phyloP scores from a whole-genome alignment of 345 rosid genomes.

The Arabidopsis arenosa region DNA sequence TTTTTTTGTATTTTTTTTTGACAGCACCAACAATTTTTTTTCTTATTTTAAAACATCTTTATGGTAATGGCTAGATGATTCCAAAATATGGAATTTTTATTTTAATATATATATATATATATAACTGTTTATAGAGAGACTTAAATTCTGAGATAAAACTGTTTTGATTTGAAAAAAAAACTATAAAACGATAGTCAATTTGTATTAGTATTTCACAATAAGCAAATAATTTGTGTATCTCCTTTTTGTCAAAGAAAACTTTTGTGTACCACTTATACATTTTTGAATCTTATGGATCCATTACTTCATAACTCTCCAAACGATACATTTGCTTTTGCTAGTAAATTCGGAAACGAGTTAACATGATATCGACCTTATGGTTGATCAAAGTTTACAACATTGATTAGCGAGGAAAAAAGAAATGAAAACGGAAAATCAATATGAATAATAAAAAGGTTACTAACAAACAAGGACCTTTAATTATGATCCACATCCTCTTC shows the following conservation, averaged over 20 bases:
- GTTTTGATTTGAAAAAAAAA: background rate
- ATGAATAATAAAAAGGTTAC: background rate
- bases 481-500: background rate
- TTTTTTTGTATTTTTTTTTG: too few species aligned
- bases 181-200: background rate
- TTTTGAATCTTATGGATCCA: background rate
- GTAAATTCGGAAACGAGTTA: too few species aligned
- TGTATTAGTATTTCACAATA: background rate
- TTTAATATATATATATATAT: background rate
- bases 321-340: too few species aligned
- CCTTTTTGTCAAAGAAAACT: too few species aligned
- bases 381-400: too few species aligned
- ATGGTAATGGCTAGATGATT: too few species aligned
- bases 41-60: too few species aligned
- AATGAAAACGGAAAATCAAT: background rate
- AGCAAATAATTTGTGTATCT: too few species aligned
- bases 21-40: too few species aligned
- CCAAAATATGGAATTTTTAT: background rate
- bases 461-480: background rate
- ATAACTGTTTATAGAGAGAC: background rate
- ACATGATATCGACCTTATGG: too few species aligned
- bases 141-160: background rate
- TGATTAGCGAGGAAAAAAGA: background rate
- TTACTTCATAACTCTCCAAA: background rate
- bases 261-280: background rate